Evolutionary conservation across 2,329 filamentous ascomycete genomes (phyloP).

Genomic region (Fusarium buharicum): DNA sequence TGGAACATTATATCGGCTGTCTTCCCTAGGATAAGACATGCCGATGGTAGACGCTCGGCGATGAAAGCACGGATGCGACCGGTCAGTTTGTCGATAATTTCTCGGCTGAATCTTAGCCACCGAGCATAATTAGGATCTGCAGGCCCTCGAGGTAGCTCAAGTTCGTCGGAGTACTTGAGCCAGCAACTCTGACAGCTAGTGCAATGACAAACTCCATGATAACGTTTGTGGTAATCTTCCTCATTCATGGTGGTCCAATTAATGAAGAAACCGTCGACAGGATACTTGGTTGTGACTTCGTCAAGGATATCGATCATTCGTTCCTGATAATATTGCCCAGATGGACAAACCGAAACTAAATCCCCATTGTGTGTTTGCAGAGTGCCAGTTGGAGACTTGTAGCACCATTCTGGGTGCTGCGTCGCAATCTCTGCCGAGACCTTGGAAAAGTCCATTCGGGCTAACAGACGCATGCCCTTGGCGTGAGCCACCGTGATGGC

Average conservation of each 20-base stretch:
- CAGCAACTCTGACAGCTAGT: neutral
- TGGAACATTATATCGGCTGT: conserved; percentile 1
- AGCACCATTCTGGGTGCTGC: neutral
- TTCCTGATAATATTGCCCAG: neutral
- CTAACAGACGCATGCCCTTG: neutral
- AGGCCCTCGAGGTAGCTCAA: neutral
- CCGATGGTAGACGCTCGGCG: neutral
- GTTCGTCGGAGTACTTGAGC: neutral
- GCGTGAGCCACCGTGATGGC: neutral
- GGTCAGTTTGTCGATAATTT: neutral
- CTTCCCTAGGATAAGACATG: neutral
- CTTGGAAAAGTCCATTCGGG: conserved; percentile 3
- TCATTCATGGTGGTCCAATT: conserved; percentile 5
- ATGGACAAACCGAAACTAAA: neutral
- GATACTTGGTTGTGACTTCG: neutral
- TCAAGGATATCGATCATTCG: neutral
- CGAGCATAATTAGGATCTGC: neutral
- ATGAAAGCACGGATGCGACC: neutral
- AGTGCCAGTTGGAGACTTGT: neutral
- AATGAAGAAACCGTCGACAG: neutral
- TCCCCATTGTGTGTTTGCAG: neutral
- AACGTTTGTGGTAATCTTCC: neutral
- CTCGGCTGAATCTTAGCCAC: neutral
- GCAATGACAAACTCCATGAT: conserved; percentile 1
- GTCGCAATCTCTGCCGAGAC: neutral